A percentile compares a stretch with the other conserved stretches of the same genome.
Evolutionary conservation across 768 basidiomycete species (phyloP).

Genomic region (Lentinula lateritia): DNA sequence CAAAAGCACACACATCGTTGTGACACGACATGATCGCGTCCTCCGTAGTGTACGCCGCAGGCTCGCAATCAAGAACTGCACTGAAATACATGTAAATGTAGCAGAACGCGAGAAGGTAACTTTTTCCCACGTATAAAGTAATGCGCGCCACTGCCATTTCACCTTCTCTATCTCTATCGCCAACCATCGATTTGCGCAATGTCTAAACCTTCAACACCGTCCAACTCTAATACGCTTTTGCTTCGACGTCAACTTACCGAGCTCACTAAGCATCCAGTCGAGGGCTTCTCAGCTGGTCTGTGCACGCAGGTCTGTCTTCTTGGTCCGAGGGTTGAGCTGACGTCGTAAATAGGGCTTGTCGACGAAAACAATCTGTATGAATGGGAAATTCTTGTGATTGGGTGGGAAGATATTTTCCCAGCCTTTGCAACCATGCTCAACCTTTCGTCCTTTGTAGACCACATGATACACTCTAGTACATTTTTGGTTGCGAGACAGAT

Average conservation of each 20-base stretch:
- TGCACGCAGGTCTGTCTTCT: conserved; percentile 12
- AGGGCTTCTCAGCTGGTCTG: conserved; percentile 93
- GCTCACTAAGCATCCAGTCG: conserved; percentile 88
- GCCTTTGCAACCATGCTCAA: conserved; percentile 10
- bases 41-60: too few relatives aligned
- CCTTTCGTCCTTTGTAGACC: conserved; percentile 48
- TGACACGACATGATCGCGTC: too few relatives aligned
- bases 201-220: conserved; percentile 39
- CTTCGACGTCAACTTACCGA: conserved; percentile 78
- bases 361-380: conserved; percentile 93
- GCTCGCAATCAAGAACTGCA: too few relatives aligned
- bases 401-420: conserved; percentile 43
- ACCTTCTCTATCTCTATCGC: background rate
- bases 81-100: too few relatives aligned
- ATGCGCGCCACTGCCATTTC: background rate
- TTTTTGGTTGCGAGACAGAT: conserved; percentile 3
- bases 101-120: background rate
- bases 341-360: conserved; percentile 64
- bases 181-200: conserved; percentile 18
- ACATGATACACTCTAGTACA: conserved; percentile 88
- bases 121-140: background rate
- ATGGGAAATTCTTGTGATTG: conserved; percentile 95
- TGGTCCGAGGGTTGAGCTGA: conserved; percentile 18
- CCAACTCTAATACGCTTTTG: conserved; percentile 51
- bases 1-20: too few relatives aligned